Percentiles rank a stretch among this genome's conserved stretches.
These are phyloP conservation scores for Mycotypha africana DNA, from an alignment of 371 early-diverging fungal species.

Conservation along the genomic window DNA sequence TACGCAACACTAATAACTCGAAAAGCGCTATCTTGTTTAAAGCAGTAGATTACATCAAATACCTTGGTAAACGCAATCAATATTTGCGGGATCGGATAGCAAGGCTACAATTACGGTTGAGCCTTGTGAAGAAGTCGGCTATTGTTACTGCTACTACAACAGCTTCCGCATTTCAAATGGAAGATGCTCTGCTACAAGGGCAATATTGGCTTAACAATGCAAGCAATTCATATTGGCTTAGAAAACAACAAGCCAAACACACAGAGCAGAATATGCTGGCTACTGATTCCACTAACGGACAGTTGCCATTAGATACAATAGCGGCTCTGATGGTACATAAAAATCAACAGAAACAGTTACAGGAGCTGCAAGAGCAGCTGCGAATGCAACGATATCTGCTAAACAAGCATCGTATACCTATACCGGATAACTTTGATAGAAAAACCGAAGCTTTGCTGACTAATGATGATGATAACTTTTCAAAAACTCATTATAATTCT, in stretches of 20 bases:
- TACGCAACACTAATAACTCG: slow-evolving; percentile 49
- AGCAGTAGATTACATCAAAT: slow-evolving; percentile 42
- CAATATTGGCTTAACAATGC: too few species aligned
- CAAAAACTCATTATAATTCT: too few species aligned
- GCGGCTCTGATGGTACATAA: slow-evolving; percentile 17
- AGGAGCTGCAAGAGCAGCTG: slow-evolving; percentile 25
- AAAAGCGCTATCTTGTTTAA: slow-evolving; percentile 48
- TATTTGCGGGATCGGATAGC: slow-evolving; percentile 49
- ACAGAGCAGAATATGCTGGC: not conserved
- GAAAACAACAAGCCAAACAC: slow-evolving; percentile 1
- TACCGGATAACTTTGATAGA: too few species aligned
- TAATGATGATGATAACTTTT: too few species aligned
- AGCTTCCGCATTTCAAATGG: too few species aligned
- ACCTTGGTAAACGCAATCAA: slow-evolving; percentile 44
- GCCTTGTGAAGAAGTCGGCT: too few species aligned
- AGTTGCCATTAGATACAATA: slow-evolving; percentile 16
- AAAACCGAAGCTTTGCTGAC: too few species aligned
- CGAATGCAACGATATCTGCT: not conserved
- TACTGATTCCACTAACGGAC: too few species aligned
- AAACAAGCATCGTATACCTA: not conserved
- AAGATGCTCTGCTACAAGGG: too few species aligned
- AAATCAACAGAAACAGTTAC: slow-evolving; percentile 36
- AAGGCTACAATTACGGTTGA: slow-evolving; percentile 45
- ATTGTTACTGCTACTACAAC: too few species aligned
- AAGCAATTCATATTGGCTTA: too few species aligned